Base-by-base conservation (phyloP, 1,139 yeast species). In the Debaryomyces coudertii region DNA sequence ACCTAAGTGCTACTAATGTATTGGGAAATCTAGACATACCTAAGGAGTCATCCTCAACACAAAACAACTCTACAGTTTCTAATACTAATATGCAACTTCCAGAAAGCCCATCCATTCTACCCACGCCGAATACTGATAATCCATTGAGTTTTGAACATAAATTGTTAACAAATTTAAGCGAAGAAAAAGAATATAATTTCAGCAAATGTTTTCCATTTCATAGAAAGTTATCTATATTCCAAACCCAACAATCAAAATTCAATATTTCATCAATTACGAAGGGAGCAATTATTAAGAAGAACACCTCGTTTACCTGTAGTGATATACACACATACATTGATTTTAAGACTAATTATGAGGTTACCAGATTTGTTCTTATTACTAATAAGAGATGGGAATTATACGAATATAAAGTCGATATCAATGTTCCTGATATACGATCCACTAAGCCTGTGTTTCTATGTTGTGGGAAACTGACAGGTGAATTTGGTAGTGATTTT, bases 201-300 rank as follows among this genome's bases (percentile, higher is more conserved):
- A 82, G 85, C 14, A 85, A 84, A 56, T 88, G 95, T 55, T 90
- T 89, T 66, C 97, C 97, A 1, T 80, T 83, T 47, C 88, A 87
- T 61, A 72, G 96, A 47, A 85, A 85, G 57, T 73, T 83, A 43
- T 74, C 79, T 34, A 82, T 84, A 31, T 85, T 78, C 61, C 76
- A 79, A 18, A 85, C 93, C 0, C 92, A 85, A 53, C 81, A 82
- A 24, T 62, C 77, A 29, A 76, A 72, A 47, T 68, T 82, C 44
- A 69, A 68, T 65, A 70, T 62, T 56, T 73, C 66, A 1, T 51
- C 61, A 12, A 50, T 57, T 30, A 49, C 59, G 5, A 71, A 76
- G 49, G 75, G 76, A 0, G 50, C 65, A 1, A 59, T 66, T 47
- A 57, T 72, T 9, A 68, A 75, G 77, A 55, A 82, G 69, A 60